Conservation (phyloP, 1,284 basidiomycete species). For the Heterobasidion occidentale region DNA sequence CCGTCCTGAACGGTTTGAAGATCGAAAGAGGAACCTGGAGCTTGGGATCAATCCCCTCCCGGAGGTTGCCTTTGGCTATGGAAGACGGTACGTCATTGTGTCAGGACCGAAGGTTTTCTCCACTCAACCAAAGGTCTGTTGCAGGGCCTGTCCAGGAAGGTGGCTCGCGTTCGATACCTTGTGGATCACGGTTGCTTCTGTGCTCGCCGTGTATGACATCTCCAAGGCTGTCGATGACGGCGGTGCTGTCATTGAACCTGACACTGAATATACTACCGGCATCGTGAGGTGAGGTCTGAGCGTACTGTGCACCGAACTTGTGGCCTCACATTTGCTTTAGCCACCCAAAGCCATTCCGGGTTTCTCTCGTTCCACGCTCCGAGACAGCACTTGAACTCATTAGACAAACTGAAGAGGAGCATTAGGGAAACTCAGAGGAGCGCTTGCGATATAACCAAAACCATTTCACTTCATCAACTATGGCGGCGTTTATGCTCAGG, state of each 20-base stretch:
- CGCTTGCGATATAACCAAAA: no score
- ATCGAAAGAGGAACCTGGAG: constrained; percentile 12
- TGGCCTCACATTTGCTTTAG: background rate
- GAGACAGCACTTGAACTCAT: constrained; percentile 1
- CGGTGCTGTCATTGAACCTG: constrained; percentile 16
- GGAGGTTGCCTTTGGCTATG: constrained; percentile 23
- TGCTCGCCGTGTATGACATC: constrained; percentile 35
- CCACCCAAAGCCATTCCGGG: background rate
- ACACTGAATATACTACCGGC: background rate
- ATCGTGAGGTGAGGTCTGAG: background rate
- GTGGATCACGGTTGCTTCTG: constrained; percentile 38
- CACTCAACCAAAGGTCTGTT: background rate
- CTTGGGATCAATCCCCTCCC: constrained; percentile 20
- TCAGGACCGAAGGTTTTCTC: no score
- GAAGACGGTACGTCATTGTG: constrained; percentile 24
- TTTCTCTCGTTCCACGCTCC: background rate
- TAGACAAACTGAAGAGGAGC: background rate
- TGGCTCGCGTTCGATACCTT: constrained; percentile 35
- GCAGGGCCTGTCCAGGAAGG: constrained; percentile 37
- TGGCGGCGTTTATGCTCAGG: no score
- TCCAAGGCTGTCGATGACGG: constrained; percentile 29
- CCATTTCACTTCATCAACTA: no score
- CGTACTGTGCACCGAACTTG: background rate
- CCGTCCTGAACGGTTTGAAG: constrained; percentile 11
- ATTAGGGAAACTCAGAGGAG: no score